Conservation (phyloP, 257 asterid genomes). For the Capsicum baccatum region DNA sequence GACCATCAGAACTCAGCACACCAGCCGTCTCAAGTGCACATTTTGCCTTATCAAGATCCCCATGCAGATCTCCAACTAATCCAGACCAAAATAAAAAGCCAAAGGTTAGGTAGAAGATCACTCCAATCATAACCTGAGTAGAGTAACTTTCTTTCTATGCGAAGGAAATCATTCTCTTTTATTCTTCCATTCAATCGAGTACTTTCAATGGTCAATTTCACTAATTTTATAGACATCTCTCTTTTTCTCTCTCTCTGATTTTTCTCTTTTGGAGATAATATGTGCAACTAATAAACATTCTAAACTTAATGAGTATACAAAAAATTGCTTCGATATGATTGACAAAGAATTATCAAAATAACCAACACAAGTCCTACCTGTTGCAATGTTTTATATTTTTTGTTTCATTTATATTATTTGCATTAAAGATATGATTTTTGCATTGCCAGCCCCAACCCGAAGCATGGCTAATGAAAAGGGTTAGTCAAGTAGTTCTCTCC, state of each 20-base stretch:
- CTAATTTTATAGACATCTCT: not conserved
- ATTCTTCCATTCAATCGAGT: not conserved
- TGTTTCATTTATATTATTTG: not conserved
- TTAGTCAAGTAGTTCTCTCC: not conserved
- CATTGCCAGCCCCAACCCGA: not conserved
- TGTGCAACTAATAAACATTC: not conserved
- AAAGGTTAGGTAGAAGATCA: constrained; percentile 7
- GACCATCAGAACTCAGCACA: constrained; percentile 79
- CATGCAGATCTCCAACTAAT: constrained; percentile 95
- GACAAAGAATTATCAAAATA: not conserved
- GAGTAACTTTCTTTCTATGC: not conserved
- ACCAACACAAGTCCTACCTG: not conserved
- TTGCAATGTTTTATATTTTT: not conserved
- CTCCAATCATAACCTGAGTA: constrained; percentile 20
- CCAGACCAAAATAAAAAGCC: not conserved
- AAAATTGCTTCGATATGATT: not conserved
- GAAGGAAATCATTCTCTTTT: not conserved
- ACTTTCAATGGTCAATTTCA: not conserved
- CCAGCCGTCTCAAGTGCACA: constrained; percentile 92
- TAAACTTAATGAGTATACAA: not conserved
- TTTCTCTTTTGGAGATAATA: not conserved
- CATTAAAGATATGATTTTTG: not conserved
- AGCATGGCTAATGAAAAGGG: not conserved
- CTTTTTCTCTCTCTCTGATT: not conserved
- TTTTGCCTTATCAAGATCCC: constrained; percentile 91